These are phyloP conservation scores for Chenopodium berlandieri DNA, from an alignment of 148 eudicot species.

Conservation along the genomic window DNA sequence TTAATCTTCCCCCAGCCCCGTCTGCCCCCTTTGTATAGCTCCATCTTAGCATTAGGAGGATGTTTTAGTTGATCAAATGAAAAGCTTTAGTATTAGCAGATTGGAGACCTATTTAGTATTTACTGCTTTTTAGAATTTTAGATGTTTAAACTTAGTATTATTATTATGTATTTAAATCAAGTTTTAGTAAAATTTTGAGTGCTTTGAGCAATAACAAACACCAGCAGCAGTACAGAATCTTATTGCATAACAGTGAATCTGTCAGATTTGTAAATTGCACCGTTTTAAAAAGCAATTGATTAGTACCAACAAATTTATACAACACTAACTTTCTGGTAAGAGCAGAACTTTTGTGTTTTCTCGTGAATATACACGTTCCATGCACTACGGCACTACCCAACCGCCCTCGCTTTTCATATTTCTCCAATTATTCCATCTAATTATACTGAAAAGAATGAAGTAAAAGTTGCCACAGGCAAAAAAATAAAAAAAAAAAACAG, in stretches of 20 bases:
- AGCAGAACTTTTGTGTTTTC: background rate
- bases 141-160: constrained; percentile 12
- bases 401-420: constrained; percentile 1
- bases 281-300: constrained; percentile 1
- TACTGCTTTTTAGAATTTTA: background rate
- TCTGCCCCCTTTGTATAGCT: background rate
- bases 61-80: constrained; percentile 1
- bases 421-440: background rate
- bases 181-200: background rate
- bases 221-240: constrained; percentile 8
- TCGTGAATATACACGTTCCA: constrained; percentile 12
- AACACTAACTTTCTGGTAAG: background rate
- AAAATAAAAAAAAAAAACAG: background rate
- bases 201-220: background rate
- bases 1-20: too few species aligned
- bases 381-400: constrained; percentile 8
- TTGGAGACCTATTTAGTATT: background rate
- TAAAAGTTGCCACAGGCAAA: constrained; percentile 9
- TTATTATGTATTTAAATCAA: constrained; percentile 1
- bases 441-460: background rate
- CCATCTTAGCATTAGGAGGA: background rate
- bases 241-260: constrained; percentile 4
- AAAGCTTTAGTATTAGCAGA: background rate
- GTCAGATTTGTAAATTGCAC: constrained; percentile 5
- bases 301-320: constrained; percentile 10